Conservation (phyloP, 495 filamentous ascomycete genomes). For the Xylaria bambusicola region DNA sequence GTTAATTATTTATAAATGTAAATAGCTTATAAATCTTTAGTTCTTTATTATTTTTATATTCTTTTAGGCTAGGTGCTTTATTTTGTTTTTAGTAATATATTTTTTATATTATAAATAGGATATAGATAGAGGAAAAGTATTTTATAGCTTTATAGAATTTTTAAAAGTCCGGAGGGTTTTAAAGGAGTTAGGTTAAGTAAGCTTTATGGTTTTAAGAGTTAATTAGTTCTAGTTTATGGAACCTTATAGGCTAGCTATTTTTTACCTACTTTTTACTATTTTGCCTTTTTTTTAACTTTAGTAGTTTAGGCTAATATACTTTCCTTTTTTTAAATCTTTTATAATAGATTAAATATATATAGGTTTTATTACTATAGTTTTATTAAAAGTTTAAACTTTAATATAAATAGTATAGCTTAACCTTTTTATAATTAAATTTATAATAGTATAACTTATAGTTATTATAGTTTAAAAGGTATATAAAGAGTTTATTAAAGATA, state of each 20-base stretch:
- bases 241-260: not conserved
- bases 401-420: constrained; percentile 17
- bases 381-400: not conserved
- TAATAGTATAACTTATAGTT: constrained; percentile 14
- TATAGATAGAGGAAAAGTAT: not conserved
- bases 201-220: not conserved
- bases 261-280: not conserved
- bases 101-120: not conserved
- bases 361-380: no score
- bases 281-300: not conserved
- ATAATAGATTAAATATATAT: not conserved
- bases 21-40: no score
- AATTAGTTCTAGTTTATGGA: not conserved
- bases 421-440: constrained; percentile 21
- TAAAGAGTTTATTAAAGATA: constrained; percentile 19
- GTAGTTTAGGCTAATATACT: not conserved
- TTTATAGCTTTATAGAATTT: not conserved
- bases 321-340: not conserved
- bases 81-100: no score
- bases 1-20: no score
- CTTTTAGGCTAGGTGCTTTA: no score
- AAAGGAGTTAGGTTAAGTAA: not conserved
- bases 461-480: constrained; percentile 19
- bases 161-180: not conserved
- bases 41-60: no score